These are phyloP conservation scores for Capronia coronata DNA, from an alignment of 2,329 filamentous ascomycete species.

Conservation along the genomic window DNA sequence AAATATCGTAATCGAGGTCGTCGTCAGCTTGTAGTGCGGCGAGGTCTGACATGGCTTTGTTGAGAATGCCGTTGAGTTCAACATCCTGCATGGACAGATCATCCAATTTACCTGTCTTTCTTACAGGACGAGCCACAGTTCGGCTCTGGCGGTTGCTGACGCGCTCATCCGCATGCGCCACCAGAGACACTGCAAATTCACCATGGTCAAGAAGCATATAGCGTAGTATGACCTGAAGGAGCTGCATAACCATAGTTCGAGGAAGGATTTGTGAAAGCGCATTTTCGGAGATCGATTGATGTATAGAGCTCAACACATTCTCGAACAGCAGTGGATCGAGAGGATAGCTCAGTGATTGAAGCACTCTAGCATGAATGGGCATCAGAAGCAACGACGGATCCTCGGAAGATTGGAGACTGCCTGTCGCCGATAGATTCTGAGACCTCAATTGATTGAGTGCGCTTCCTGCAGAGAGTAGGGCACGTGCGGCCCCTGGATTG, in stretches of 20 bases:
- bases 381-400: constrained; percentile 31
- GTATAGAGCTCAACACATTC: constrained; percentile 66
- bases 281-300: constrained; percentile 74
- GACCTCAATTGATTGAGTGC: constrained; percentile 75
- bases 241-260: constrained; percentile 65
- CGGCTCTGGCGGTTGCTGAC: constrained; percentile 57
- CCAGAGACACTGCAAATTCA: constrained; percentile 83
- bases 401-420: constrained; percentile 24
- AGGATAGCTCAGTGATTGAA: constrained; percentile 56
- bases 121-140: constrained; percentile 37
- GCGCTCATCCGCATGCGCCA: constrained; percentile 75
- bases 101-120: constrained; percentile 39
- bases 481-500: constrained; percentile 63
- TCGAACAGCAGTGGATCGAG: constrained; percentile 66
- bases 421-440: constrained; percentile 31
- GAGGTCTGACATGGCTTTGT: constrained; percentile 71
- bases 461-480: constrained; percentile 84
- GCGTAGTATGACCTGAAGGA: constrained; percentile 69
- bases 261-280: constrained; percentile 77
- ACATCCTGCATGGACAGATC: constrained; percentile 74
- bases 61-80: constrained; percentile 70
- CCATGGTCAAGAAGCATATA: constrained; percentile 84
- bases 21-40: constrained; percentile 73
- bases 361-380: constrained; percentile 27
- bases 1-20: constrained; percentile 63